A percentile compares a stretch with the other conserved stretches of the same genome.
Conservation (phyloP, 306 rosid species). For the Styphnolobium japonicum region DNA sequence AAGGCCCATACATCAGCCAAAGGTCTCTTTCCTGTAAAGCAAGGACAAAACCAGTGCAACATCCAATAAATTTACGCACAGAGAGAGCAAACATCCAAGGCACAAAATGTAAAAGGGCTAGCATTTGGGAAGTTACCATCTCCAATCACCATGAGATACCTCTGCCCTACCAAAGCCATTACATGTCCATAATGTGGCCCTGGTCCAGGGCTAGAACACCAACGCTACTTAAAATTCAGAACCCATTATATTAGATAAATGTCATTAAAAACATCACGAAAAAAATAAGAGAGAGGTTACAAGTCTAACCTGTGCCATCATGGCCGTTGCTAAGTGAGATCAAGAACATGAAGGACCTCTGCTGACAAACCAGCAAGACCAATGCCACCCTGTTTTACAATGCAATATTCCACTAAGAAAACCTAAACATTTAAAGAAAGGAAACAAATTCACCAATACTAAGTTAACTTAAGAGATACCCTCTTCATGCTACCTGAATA, state of each 20-base stretch:
- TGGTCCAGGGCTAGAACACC: slow-evolving; percentile 99
- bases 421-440: background rate
- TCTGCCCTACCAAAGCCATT: slow-evolving; percentile 99
- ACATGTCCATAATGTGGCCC: slow-evolving; percentile 99
- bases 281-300: slow-evolving; percentile 1
- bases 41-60: slow-evolving; percentile 19
- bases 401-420: slow-evolving; percentile 33
- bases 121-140: slow-evolving; percentile 61
- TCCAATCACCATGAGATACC: slow-evolving; percentile 99
- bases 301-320: slow-evolving; percentile 93
- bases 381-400: slow-evolving; percentile 81
- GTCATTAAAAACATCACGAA: background rate
- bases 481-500: slow-evolving; percentile 68
- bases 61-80: slow-evolving; percentile 6
- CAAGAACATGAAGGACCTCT: slow-evolving; percentile 98
- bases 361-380: slow-evolving; percentile 99
- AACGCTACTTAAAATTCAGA: slow-evolving; percentile 65
- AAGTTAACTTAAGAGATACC: background rate
- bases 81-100: slow-evolving; percentile 5
- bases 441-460: slow-evolving; percentile 11
- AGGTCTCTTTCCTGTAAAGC: slow-evolving; percentile 90
- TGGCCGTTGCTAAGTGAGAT: slow-evolving; percentile 96
- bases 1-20: slow-evolving; percentile 99
- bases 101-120: background rate
- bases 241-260: slow-evolving; percentile 32